Conservation (phyloP, 2,329 filamentous ascomycete genomes). For the Colletotrichum higginsianum region DNA sequence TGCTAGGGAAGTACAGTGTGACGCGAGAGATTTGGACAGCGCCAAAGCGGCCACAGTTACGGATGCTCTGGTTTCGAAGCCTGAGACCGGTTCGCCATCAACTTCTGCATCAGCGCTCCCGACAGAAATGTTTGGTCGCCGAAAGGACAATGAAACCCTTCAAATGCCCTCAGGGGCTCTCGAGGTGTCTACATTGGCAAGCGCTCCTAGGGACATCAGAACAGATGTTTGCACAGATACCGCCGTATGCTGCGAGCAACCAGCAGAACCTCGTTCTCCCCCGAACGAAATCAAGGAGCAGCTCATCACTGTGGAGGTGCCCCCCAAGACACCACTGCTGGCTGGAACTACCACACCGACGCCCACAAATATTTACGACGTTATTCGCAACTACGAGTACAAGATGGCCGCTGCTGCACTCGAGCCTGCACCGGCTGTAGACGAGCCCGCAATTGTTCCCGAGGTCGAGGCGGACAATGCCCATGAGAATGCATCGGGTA, state of each 20-base stretch:
- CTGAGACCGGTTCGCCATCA: neutral
- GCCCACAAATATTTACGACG: slow-evolving; percentile 40
- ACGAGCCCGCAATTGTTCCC: neutral
- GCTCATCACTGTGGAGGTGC: slow-evolving; percentile 19
- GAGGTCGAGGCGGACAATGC: slow-evolving; percentile 5
- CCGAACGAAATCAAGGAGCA: slow-evolving; percentile 27
- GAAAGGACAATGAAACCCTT: neutral
- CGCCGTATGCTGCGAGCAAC: neutral
- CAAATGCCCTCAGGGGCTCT: neutral
- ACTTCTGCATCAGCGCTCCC: neutral
- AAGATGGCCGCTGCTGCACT: slow-evolving; percentile 33
- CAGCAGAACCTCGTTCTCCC: no score
- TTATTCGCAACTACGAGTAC: slow-evolving; percentile 41
- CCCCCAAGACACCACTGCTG: slow-evolving; percentile 6
- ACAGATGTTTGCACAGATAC: neutral
- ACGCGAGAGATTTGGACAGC: neutral
- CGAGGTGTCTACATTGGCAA: neutral
- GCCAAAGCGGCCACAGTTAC: neutral
- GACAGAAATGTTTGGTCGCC: neutral
- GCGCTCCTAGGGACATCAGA: neutral
- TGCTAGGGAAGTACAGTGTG: neutral
- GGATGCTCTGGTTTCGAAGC: neutral
- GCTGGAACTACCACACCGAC: slow-evolving; percentile 29
- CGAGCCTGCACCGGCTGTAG: neutral
- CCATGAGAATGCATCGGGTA: slow-evolving; percentile 8